Evolutionary conservation across 805 yeast genomes (phyloP).

Genomic region (Cyberlindnera nakhonratchasimensis): DNA sequence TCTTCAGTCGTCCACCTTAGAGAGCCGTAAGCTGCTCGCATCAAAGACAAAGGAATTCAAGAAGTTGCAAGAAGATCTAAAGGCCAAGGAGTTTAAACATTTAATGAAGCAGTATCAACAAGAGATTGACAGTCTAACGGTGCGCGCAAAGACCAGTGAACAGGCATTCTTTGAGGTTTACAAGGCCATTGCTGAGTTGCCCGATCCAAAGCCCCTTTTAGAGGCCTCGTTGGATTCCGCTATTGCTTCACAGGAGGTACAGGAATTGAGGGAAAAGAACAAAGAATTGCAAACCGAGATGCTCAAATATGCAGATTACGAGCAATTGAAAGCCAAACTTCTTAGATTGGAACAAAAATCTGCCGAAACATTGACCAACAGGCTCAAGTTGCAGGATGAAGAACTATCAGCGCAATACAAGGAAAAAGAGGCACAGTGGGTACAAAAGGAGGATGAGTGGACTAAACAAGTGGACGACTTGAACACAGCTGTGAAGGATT

Average conservation of each 20-base stretch:
- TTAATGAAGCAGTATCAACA: constrained; percentile 76
- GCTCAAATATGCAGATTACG: constrained; percentile 71
- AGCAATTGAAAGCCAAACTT: constrained; percentile 61
- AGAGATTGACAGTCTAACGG: constrained; percentile 81
- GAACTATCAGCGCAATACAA: constrained; percentile 65
- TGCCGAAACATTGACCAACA: constrained; percentile 49
- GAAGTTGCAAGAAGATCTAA: constrained; percentile 63
- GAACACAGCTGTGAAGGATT: constrained; percentile 56
- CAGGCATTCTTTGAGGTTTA: constrained; percentile 70
- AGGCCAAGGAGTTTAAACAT: constrained; percentile 60
- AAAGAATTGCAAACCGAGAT: constrained; percentile 52
- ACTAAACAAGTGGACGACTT: constrained; percentile 49
- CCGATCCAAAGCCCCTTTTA: constrained; percentile 84
- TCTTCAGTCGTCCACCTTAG: constrained; percentile 62
- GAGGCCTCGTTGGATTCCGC: constrained; percentile 67
- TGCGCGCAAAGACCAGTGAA: constrained; percentile 73
- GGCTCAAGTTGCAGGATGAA: constrained; percentile 66
- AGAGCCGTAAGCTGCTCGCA: constrained; percentile 74
- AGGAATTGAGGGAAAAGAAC: constrained; percentile 49
- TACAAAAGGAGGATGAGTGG: constrained; percentile 49
- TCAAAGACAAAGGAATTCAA: constrained; percentile 82
- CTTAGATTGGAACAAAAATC: constrained; percentile 57
- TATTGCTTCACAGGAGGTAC: constrained; percentile 49
- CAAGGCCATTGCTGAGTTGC: constrained; percentile 78
- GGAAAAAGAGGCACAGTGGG: constrained; percentile 73